These are phyloP conservation scores for Tillandsia fasciculata DNA, from an alignment of 176 grass and related monocot species.

Conservation along the genomic window DNA sequence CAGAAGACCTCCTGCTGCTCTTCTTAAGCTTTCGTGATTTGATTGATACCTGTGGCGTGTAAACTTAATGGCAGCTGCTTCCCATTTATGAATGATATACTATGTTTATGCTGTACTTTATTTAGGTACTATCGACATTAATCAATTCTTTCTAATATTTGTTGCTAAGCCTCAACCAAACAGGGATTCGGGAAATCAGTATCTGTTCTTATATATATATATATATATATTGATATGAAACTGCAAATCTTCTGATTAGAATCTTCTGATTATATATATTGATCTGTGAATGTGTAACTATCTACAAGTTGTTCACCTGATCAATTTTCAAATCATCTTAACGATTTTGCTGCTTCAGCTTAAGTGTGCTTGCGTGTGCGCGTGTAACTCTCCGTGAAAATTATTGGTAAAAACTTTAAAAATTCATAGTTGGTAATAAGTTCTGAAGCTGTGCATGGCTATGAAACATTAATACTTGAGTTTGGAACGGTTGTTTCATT, in stretches of 20 bases:
- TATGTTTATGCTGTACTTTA: neutral
- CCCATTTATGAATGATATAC: neutral
- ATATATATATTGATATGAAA: neutral
- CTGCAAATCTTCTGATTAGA: neutral
- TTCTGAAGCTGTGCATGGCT: no score
- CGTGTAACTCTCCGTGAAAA: no score
- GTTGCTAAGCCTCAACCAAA: neutral
- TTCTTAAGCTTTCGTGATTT: slow-evolving; percentile 1
- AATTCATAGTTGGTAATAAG: no score
- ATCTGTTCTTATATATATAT: neutral
- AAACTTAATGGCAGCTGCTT: neutral
- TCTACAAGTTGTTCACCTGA: neutral
- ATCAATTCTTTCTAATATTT: slow-evolving; percentile 9
- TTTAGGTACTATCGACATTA: neutral
- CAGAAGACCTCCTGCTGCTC: slow-evolving; percentile 17
- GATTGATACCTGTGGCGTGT: neutral
- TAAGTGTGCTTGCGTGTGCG: no score
- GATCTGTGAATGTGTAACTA: neutral
- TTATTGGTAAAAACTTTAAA: no score
- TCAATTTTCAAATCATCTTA: no score
- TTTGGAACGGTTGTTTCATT: no score
- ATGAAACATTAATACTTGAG: no score
- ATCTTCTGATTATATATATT: neutral
- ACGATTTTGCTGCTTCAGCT: no score
- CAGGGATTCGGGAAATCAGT: neutral